Base-by-base conservation (phyloP, 495 filamentous ascomycete species). In the Halenospora varia region DNA sequence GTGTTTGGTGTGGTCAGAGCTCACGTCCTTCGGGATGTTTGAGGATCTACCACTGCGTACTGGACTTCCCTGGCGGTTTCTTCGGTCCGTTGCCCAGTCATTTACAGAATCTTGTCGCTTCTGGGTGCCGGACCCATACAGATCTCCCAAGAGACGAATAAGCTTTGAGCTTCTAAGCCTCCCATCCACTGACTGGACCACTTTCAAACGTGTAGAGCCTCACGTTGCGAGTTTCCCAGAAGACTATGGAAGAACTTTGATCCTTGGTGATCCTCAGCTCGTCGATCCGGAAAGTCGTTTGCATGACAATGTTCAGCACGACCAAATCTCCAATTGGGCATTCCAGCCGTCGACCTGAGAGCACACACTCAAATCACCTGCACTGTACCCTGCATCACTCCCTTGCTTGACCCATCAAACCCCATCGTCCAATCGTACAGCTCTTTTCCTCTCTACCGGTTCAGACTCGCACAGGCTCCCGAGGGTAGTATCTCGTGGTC, bases 191-290 rank as follows among this genome's bases (percentile, higher is more conserved):
- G 41, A 29, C 29, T 15, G 48, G 51, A 17, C 25, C 51, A 62
- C 40, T 54, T 59, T 56, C 60, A 62, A 63, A 63, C 61, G 51
- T 11, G 48, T 41, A 59, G 61, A 63, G 61, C 51, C 51, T 59
- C 56, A 62, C 48, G 24, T 51, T 51, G 20, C 23, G 44, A 47
- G 39, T 35, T 35, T 4, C 48, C 39, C n/a, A 20, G 24, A 17
- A 10, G 4, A 1, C 23, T 25, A 17, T 17, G 40, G 9, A 53
- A 18, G 29, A 25, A 46, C 22, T 23, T n/a, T 53, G 53, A 57
- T 57, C 49, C 35, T 18, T 54, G 42, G 39, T 18, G 53, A 53
- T 62, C 35, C 22, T 56, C 59, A 41, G 24, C 29, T 26, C 25
- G 54, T 52, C 13, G 9, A 15, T 23, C 17, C 2, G 22, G 8